Base-by-base conservation (phyloP, 768 basidiomycete species). In the Psilocybe subaeruginosa region DNA sequence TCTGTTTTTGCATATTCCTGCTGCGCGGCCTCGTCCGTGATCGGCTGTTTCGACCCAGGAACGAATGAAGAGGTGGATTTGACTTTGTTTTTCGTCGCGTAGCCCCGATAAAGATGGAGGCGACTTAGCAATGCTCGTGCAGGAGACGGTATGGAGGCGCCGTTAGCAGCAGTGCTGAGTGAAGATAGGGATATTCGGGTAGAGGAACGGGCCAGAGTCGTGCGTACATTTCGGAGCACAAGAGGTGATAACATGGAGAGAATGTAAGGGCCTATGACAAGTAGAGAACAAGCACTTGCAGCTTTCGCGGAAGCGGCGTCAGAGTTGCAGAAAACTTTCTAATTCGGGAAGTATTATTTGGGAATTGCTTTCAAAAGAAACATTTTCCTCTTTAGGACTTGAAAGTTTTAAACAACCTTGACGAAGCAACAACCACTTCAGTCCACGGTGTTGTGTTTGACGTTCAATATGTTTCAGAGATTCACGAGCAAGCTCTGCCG, bases 1-100 rank as follows among this genome's bases (percentile, higher is more conserved):
- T 89, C 88, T 0, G 85, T 75, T 66, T 85, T 89, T 35, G 77
- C 72, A 64, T 90, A 90, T 68, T 91, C 90, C 9, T 79, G 76
- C 39, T 78, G 81, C 6, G 87, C 78, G 2, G 78, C 77, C 52
- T 80, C 78, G 64, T 85, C 80, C 3, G 79, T 79, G 30, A 92
- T 82, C 31, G 78, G 82, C 45, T 83, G 83, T 69, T 89, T 78
- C 3, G 92, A 93, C 35, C 86, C 85, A 0, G 92, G 91, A 39
- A 90, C 74, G 59, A 93, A 80, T 37, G 75, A 76, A 17, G 82
- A 77, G 1, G 91, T 90, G 2, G 86, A 81, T 65, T 79, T 82
- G 17, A 70, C 45, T 70, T 78, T 75, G 61, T 72, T 71, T 67
- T 79, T 76, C 8, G 74, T 64, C 3, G 73, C 72, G 64, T 73